Percentiles rank a stretch among this genome's conserved stretches.
Evolutionary conservation across 805 yeast genomes (phyloP).

Genomic region (Metschnikowia lunata): DNA sequence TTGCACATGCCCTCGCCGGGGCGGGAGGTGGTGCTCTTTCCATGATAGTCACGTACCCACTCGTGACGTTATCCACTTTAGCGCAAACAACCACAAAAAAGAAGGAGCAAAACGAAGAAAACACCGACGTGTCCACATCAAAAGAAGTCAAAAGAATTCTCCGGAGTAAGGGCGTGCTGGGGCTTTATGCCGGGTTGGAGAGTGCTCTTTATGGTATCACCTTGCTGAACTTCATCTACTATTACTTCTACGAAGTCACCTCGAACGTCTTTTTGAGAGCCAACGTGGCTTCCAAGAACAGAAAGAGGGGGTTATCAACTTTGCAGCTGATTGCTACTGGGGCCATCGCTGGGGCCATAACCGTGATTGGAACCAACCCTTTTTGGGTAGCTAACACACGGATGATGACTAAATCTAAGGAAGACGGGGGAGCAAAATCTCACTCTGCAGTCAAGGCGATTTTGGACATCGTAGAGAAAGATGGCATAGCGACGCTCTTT

Average conservation of each 20-base stretch:
- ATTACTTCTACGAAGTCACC: constrained; percentile 82
- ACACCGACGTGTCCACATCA: constrained; percentile 16
- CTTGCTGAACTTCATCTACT: constrained; percentile 81
- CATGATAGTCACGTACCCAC: constrained; percentile 84
- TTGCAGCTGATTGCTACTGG: constrained; percentile 72
- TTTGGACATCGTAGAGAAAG: constrained; percentile 58
- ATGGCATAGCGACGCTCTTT: constrained; percentile 69
- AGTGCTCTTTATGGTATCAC: constrained; percentile 85
- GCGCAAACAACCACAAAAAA: constrained; percentile 64
- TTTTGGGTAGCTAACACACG: constrained; percentile 94
- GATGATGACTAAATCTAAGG: constrained; percentile 56
- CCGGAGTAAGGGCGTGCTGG: constrained; percentile 51
- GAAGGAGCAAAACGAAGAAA: constrained; percentile 15
- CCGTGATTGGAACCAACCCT: constrained; percentile 80
- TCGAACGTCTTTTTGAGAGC: constrained; percentile 40
- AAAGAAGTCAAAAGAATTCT: constrained; percentile 41
- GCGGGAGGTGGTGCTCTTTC: constrained; percentile 91
- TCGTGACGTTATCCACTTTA: constrained; percentile 79
- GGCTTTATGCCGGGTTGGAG: constrained; percentile 81
- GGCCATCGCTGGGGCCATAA: constrained; percentile 81
- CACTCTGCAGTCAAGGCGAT: constrained; percentile 53
- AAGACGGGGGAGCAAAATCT: constrained; percentile 18
- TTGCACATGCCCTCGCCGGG: constrained; percentile 92
- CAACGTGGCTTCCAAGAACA: constrained; percentile 25
- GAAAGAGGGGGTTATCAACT: constrained; percentile 47